Evolutionary conservation across 139 green algal species (phyloP), one percentile per base, ranked within the genome.

Genomic region (Auxenochlorella protothecoides): DNA sequence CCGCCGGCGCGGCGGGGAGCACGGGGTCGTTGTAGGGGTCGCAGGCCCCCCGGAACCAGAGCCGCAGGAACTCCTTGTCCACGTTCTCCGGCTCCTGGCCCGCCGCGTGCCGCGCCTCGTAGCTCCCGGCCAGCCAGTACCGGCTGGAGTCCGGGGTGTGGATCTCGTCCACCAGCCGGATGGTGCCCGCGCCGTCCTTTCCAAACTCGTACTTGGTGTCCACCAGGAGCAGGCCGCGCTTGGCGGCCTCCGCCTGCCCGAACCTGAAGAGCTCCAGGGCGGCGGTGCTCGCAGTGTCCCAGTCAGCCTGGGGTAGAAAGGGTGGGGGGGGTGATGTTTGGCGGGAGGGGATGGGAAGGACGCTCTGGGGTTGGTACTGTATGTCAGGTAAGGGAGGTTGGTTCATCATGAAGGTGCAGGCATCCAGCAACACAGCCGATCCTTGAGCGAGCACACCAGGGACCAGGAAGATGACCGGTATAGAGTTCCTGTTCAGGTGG

Each of bases 11-110:
- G 67, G 91, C 86, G n/a, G 92, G 92, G 53, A 97, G 80, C n/a
- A 90, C 87, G 73, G 87, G 73, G 81, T 98, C 93, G 12, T 91
- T 89, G 82, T 98, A 99, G 4, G 95, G 93, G 78, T 98, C 95
- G 79, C 94, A 99, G 65, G 92, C 78, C 16, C 86, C 79, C 2
- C 85, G 68, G 80, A 98, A 99, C 95, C 95, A 99, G 15, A 99
- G 84, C 15, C 95, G 81, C 70, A 99, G 76, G 79, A 99, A 99
- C 83, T 99, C 95, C 85, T 99, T 99, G 85, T 99, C 95, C 13
- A 99, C 96, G 81, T 92, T 98, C 78, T 98, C n/a, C 59, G 90
- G 94, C 81, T 98, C 93, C 75, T 89, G 71, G 0, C 87, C 88
- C 0, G 76, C 77, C 7, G 83, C 82, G 69, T 92, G 84, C 15